Percentiles rank a stretch among this genome's conserved stretches.
These are phyloP conservation scores for Stephania japonica DNA, from an alignment of 164 flowering plant genomes.

Conservation along the genomic window DNA sequence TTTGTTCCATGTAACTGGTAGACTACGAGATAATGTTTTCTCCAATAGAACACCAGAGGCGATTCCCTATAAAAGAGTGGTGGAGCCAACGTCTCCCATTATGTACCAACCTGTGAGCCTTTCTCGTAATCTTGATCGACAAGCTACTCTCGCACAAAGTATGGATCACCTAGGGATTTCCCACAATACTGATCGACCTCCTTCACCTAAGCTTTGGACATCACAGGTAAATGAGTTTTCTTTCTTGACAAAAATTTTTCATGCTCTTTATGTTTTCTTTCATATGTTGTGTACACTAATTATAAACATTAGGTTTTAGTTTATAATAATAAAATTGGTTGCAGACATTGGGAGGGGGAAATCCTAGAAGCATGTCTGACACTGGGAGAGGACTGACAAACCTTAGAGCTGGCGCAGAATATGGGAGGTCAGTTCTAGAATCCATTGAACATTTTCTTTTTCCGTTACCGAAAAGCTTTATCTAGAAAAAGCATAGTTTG, in stretches of 20 bases:
- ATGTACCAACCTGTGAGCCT: conserved; percentile 24
- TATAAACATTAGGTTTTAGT: not conserved
- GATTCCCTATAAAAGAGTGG: conserved; percentile 37
- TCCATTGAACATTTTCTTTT: not conserved
- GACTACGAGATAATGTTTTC: conserved; percentile 57
- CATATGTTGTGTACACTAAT: not conserved
- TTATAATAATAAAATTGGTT: conserved; percentile 12
- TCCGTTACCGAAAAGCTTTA: not conserved
- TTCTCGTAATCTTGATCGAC: conserved; percentile 29
- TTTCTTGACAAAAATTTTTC: not conserved
- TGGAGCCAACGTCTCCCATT: conserved; percentile 33
- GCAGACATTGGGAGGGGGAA: conserved; percentile 38
- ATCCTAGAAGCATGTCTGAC: conserved; percentile 33
- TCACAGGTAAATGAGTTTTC: conserved; percentile 38
- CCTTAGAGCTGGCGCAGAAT: conserved; percentile 47
- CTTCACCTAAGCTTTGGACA: conserved; percentile 44
- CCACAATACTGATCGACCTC: conserved; percentile 30
- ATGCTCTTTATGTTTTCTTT: not conserved
- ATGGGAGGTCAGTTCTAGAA: conserved; percentile 51
- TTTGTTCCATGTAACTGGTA: conserved; percentile 52
- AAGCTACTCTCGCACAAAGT: conserved; percentile 29
- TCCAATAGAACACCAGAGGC: conserved; percentile 31
- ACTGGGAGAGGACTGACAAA: conserved; percentile 42
- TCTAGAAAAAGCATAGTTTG: not conserved
- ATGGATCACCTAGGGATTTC: conserved; percentile 48